Percentiles rank a stretch among this genome's conserved stretches.
These are phyloP conservation scores for Knufia fluminis DNA, from an alignment of 2,329 filamentous ascomycete species.

Conservation along the genomic window DNA sequence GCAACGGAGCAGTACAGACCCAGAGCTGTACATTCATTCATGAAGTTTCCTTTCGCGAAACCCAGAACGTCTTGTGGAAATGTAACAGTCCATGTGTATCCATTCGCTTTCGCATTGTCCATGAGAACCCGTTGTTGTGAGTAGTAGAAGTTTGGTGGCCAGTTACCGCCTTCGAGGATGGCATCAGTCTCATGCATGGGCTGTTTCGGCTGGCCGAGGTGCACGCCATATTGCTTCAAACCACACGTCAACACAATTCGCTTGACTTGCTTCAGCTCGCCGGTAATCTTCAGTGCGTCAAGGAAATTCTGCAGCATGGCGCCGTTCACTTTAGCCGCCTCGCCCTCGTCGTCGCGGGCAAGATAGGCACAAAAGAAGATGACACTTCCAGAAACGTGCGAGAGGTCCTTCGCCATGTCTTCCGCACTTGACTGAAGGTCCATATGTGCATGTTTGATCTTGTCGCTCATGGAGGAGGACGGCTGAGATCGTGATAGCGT, in stretches of 20 bases:
- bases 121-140: constrained; percentile 39
- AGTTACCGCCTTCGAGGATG: constrained; percentile 31
- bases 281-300: constrained; percentile 35
- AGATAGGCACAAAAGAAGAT: constrained; percentile 35
- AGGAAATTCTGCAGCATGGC: constrained; percentile 43
- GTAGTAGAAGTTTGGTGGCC: constrained; percentile 45
- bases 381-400: neutral
- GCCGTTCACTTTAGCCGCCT: constrained; percentile 31
- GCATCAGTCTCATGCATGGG: constrained; percentile 42
- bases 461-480: neutral
- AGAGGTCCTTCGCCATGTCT: constrained; percentile 3
- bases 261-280: constrained; percentile 35
- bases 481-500: constrained; percentile 7
- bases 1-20: constrained; percentile 32
- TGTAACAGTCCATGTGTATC: constrained; percentile 36
- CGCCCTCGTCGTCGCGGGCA: constrained; percentile 29
- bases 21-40: constrained; percentile 34
- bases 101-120: constrained; percentile 23
- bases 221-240: constrained; percentile 46
- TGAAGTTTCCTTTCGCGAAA: constrained; percentile 33
- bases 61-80: constrained; percentile 40
- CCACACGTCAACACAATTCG: constrained; percentile 43
- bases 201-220: constrained; percentile 40
- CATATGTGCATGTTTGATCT: constrained; percentile 7
- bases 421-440: constrained; percentile 5